Base-by-base conservation (phyloP, 1,284 basidiomycete genomes). In the Leccinum angustisporum region DNA sequence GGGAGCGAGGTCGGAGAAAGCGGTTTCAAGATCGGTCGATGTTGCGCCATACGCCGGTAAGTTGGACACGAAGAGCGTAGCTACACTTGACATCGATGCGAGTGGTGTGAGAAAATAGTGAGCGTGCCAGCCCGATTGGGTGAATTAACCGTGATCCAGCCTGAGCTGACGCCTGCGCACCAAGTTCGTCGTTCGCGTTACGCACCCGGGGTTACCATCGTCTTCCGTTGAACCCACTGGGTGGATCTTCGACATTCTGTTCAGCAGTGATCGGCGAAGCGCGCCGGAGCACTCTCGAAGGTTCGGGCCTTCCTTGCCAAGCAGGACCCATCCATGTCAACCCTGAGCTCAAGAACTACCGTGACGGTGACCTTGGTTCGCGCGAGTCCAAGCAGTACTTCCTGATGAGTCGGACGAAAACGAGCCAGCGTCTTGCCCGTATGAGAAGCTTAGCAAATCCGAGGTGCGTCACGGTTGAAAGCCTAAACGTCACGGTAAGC, bases 1-100 rank as follows among this genome's bases (percentile, higher is more conserved):
- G 11, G 97, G 97, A 2, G 95, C 97, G 65, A 98, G 86, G 74
- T 96, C 94, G 14, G 96, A 98, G 80, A 98, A 98, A 56, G 96
- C 84, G 0, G 95, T 95, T 70, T 93, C 85, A 40, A 99, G 80
- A 76, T 98, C 95, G 60, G 88, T 90, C 3, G 92, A 92, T 6
- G 96, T 98, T 53, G 91, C 94, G 30, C 88, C 87, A 72, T 94
- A 96, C 1, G 95, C 21, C 21, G 21, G 94, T 18, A 98, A 78
- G 76, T 92, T 92, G 10, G 90, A 92, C 51, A 94, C 85, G 71
- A 93, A 93, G 48, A 93, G 75, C 0, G 89, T 92, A 18, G 87
- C 43, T 21, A 46, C 43, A 13, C 43, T 46, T 7, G 43, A 46
- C 43, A 46, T 46, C 13, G 43, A 46, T 11, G 43, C 11, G 21